Conservation (phyloP, 495 filamentous ascomycete genomes). For the Annulohypoxylon nitens region DNA sequence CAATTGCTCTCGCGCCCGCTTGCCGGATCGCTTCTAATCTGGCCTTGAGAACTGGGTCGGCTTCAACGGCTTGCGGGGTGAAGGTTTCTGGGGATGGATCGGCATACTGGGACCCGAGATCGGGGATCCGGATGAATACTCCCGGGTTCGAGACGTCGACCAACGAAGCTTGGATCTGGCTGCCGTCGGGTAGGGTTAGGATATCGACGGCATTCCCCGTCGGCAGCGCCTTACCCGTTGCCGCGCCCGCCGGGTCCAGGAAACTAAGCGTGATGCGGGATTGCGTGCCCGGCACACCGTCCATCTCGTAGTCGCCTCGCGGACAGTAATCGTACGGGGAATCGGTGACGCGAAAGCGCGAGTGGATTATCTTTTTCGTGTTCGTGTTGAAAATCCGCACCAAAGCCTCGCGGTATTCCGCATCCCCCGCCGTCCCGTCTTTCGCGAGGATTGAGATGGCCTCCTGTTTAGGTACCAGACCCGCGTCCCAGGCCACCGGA, state of each 20-base stretch:
- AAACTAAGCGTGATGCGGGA: slow-evolving; percentile 72
- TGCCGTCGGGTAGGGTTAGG: slow-evolving; percentile 66
- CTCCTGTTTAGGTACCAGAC: slow-evolving; percentile 53
- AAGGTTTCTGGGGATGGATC: slow-evolving; percentile 54
- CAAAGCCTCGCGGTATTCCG: slow-evolving; percentile 51
- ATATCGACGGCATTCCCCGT: slow-evolving; percentile 70
- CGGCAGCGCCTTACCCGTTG: slow-evolving; percentile 74
- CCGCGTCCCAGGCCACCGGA: slow-evolving; percentile 71
- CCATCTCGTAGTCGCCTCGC: slow-evolving; percentile 71
- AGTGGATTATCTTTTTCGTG: slow-evolving; percentile 62
- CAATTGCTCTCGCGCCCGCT: slow-evolving; percentile 73
- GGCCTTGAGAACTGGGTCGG: slow-evolving; percentile 59
- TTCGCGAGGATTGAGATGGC: slow-evolving; percentile 35
- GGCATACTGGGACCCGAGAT: slow-evolving; percentile 58
- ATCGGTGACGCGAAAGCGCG: slow-evolving; percentile 60
- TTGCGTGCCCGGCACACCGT: slow-evolving; percentile 73
- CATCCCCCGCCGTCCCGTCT: slow-evolving; percentile 6
- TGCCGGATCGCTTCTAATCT: slow-evolving; percentile 72
- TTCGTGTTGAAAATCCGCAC: slow-evolving; percentile 65
- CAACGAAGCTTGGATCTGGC: slow-evolving; percentile 61
- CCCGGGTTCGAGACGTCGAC: slow-evolving; percentile 76
- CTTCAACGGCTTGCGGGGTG: slow-evolving; percentile 66
- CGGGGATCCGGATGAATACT: slow-evolving; percentile 69
- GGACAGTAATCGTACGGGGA: slow-evolving; percentile 53
- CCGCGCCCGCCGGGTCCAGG: slow-evolving; percentile 73